Conservation (phyloP, 1,139 yeast species). For the Geotrichum histeridarum region DNA sequence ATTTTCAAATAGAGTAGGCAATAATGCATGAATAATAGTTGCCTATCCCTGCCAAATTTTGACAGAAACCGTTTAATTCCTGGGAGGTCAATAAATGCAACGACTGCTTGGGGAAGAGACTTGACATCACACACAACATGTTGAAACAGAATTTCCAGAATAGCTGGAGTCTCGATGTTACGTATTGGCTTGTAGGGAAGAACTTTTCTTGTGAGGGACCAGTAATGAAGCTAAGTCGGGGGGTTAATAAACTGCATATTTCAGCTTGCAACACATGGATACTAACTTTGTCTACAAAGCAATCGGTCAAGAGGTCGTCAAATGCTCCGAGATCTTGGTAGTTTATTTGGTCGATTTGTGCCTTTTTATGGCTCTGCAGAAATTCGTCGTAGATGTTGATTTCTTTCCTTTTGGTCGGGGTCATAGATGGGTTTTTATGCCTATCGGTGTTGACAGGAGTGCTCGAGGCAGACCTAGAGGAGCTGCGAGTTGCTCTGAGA, state of each 20-base stretch:
- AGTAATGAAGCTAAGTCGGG: background rate
- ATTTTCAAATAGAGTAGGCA: conserved; percentile 38
- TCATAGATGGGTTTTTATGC: too few relatives aligned
- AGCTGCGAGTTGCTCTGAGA: too few relatives aligned
- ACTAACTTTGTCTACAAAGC: conserved; percentile 35
- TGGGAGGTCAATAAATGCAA: conserved; percentile 31
- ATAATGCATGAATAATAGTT: conserved; percentile 39
- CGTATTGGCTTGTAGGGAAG: conserved; percentile 30
- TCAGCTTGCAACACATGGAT: background rate
- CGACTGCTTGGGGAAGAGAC: conserved; percentile 27
- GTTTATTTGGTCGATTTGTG: conserved; percentile 14
- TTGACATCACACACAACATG: conserved; percentile 23
- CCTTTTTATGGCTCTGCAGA: background rate
- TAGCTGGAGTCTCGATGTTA: conserved; percentile 24
- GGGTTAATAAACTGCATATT: background rate
- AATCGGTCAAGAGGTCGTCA: conserved; percentile 40
- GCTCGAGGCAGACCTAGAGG: too few relatives aligned
- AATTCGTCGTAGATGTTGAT: conserved; percentile 1
- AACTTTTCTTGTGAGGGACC: conserved; percentile 33
- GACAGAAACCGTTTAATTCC: conserved; percentile 33
- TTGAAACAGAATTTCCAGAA: conserved; percentile 24
- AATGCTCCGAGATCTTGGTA: conserved; percentile 51
- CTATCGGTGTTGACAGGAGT: too few relatives aligned
- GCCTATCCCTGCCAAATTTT: conserved; percentile 29
- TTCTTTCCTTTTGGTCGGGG: background rate